Base-by-base conservation (phyloP, 1,139 yeast genomes). In the Hyphopichia fennica region DNA sequence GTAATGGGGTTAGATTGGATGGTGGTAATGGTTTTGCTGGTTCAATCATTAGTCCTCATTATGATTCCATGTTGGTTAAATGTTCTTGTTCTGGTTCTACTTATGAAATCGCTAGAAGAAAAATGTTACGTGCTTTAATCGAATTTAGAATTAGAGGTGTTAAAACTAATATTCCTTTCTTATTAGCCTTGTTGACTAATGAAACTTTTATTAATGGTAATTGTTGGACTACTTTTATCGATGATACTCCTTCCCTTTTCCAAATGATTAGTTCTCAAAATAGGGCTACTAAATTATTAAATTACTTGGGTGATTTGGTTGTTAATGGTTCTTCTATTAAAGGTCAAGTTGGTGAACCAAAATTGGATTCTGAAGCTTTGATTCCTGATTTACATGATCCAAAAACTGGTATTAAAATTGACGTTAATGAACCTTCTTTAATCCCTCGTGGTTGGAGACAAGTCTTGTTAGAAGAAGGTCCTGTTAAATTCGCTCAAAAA, bases 21-120 rank as follows among this genome's bases (percentile, higher is more conserved):
- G 99, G 99, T 74, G 99, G 99, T 70, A 93, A 93, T 62, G 98
- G 98, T 7, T 93, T 90, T 68, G 96, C 97, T n/a, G 99, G 99
- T 52, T 89, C 98, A 27, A 84, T 95, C 52, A 93, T 93, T 53
- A 85, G 96, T 29, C 99, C 99, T 38, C 96, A 90, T 69, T 93
- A 93, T 69, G 99, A 93, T 69, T 91, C 98, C 38, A 88, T 93
- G 97, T 79, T 93, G 78, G 99, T 93, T 51, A 93, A 93, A 69
- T 95, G 99, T 67, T 82, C 96, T 31, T 90, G 98, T 64, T 82
- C 96, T 23, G 99, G 99, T 46, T 87, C 97, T 30, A 91, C 96
- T 42, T 95, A 83, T 65, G 99, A 95, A 71, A 91, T 95, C 59
- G 88, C 96, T 38, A 82, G 99, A 65, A 81, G 99, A 69, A 93